Percentiles rank a stretch among this genome's conserved stretches.
Conservation (phyloP, 2,329 filamentous ascomycete genomes). For the Graphilbum ipis-grandicollis region DNA sequence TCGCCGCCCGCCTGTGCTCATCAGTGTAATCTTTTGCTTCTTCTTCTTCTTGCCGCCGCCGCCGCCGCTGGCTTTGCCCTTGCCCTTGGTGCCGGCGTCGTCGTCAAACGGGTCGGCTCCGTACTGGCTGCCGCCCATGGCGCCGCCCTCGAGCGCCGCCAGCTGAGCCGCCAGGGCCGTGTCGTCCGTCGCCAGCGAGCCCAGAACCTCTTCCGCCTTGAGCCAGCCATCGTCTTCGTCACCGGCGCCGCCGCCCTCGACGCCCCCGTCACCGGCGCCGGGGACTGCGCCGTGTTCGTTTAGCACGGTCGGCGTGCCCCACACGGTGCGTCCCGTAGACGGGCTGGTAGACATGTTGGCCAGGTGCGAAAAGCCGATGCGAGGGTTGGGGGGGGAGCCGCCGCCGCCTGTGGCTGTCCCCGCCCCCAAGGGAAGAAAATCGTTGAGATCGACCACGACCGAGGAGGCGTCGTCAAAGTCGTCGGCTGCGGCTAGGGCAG, state of each 20-base stretch:
- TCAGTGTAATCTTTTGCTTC: constrained; percentile 55
- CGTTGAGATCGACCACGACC: constrained; percentile 29
- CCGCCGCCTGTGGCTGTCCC: no score
- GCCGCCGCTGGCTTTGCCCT: constrained; percentile 3
- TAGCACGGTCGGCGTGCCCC: constrained; percentile 63
- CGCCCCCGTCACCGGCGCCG: no score
- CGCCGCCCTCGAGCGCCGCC: constrained; percentile 28
- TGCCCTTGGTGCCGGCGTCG: no score
- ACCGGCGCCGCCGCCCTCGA: constrained; percentile 40
- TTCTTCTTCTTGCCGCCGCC: constrained; percentile 36
- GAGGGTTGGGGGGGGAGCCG: constrained; percentile 37
- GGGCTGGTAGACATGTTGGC: constrained; percentile 72
- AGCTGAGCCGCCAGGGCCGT: constrained; percentile 44
- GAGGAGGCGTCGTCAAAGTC: background rate
- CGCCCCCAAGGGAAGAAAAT: constrained; percentile 46
- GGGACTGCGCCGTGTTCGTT: no score
- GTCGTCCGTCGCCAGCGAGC: constrained; percentile 31
- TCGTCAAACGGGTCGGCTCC: constrained; percentile 9
- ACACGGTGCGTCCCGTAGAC: constrained; percentile 58
- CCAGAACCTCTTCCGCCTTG: constrained; percentile 61
- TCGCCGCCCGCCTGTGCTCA: constrained; percentile 46
- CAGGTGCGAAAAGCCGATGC: constrained; percentile 47
- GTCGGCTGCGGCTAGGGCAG: no score
- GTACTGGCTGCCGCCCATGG: background rate
- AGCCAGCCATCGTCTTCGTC: constrained; percentile 61